Base-by-base conservation (phyloP, 169 alveolate species). In the Plasmodium coatneyi region DNA sequence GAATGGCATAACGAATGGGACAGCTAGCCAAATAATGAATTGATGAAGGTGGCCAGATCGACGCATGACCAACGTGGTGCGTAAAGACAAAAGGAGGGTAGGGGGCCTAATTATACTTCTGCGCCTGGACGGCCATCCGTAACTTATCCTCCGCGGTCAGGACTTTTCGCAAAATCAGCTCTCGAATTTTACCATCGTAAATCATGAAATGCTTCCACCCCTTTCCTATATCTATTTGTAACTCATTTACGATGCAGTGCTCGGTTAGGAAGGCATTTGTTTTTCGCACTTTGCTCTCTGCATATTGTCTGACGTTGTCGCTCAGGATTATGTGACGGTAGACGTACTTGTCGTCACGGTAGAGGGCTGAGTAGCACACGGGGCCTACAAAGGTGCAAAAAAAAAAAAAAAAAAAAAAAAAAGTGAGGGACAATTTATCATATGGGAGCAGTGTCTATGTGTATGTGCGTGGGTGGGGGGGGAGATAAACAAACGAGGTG, bases 151-250 rank as follows among this genome's bases (percentile, higher is more conserved):
- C 97, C 10, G 92, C 86, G 19, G 95, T 95, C 66, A 83, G 39
- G 5, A 92, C 95, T 43, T 95, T 90, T 56, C 98, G 82, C 49
- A 97, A 93, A 60, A 97, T 97, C 10, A 97, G 96, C 80, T 97
- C 98, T 46, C 96, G 96, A 74, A 97, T 92, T 78, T 95, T 92
- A 46, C 96, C 96, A 92, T 96, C 96, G 92, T 94, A 97, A 49
- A 95, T 93, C 98, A 97, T 97, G 76, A 97, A 97, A 92, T 97
- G 98, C 83, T 96, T 96, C 98, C 98, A 97, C 34, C 98, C 98
- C 43, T 96, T 97, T 0, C 97, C 96, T 32, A 97, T 83, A 32
- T 95, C 98, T 28, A 97, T 97, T 25, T 96, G 96, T 32, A 97
- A 92, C 19, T 96, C 96, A 70, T 96, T 97, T 1, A 97, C 95